phyloP scores from a whole-genome alignment of 768 basidiomycete genomes.

The Trametes sanguinea region DNA sequence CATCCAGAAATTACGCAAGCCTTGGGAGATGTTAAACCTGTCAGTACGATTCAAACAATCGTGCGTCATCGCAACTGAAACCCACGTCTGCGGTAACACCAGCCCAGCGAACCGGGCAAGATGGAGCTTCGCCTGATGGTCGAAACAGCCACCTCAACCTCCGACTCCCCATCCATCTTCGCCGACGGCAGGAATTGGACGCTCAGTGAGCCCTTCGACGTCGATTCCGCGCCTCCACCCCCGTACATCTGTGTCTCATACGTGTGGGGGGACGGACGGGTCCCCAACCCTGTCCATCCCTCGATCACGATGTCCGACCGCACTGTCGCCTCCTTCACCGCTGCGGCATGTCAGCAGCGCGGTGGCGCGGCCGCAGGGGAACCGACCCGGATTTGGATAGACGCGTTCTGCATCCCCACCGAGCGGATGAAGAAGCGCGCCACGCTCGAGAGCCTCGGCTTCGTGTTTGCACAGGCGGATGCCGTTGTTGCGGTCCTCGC shows the following conservation, averaged over 20 bases:
- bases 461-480: slow-evolving; percentile 19
- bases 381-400: slow-evolving; percentile 22
- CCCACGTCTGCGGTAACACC: background rate
- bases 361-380: background rate
- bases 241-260: slow-evolving; percentile 27
- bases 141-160: background rate
- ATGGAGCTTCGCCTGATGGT: slow-evolving; percentile 25
- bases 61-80: background rate
- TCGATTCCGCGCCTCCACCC: background rate
- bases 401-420: slow-evolving; percentile 23
- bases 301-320: slow-evolving; percentile 22
- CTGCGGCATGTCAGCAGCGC: slow-evolving; percentile 12
- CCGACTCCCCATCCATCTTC: background rate
- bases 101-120: slow-evolving; percentile 11
- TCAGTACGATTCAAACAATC: background rate
- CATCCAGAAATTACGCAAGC: no score
- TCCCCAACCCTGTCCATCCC: slow-evolving; percentile 19
- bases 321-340: slow-evolving; percentile 18
- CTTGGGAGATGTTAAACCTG: background rate
- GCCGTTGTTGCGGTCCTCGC: slow-evolving; percentile 22
- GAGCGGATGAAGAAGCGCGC: slow-evolving; percentile 18
- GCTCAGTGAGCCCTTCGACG: slow-evolving; percentile 20
- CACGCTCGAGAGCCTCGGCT: slow-evolving; percentile 25
- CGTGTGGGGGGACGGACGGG: slow-evolving; percentile 23
- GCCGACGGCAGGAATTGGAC: slow-evolving; percentile 18